Percentiles rank a stretch among this genome's conserved stretches.
Conservation (phyloP, 2,329 filamentous ascomycete species). For the Hypocreales sp. region DNA sequence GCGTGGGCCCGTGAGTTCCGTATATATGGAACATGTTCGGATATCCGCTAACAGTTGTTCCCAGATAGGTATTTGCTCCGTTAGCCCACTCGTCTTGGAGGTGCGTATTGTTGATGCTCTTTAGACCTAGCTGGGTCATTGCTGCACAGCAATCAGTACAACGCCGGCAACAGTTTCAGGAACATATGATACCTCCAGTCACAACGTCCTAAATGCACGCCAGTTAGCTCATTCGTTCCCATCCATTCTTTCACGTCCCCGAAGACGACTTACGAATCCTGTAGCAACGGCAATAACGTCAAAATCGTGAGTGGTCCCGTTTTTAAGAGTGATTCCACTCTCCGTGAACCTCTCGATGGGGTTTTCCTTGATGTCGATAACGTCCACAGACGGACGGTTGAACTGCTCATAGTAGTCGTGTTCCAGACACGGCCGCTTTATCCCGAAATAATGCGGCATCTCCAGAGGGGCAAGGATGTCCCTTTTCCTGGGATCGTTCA, state of each 20-base stretch:
- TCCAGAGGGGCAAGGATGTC: conserved; percentile 35
- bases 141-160: conserved; percentile 7
- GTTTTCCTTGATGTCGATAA: conserved; percentile 25
- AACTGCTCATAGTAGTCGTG: conserved; percentile 30
- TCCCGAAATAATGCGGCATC: conserved; percentile 37
- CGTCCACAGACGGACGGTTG: conserved; percentile 24
- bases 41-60: conserved; percentile 24
- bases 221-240: background rate
- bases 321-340: conserved; percentile 22
- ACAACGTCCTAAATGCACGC: conserved; percentile 11
- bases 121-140: conserved; percentile 28
- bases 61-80: conserved; percentile 27
- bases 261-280: conserved; percentile 23
- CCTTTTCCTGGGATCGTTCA: conserved; percentile 30
- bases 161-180: too few relatives aligned
- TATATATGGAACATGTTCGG: conserved; percentile 39
- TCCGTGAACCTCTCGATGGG: conserved; percentile 23
- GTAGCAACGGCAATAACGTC: conserved; percentile 29
- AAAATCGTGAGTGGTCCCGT: conserved; percentile 24
- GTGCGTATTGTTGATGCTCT: conserved; percentile 20
- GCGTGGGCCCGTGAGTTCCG: conserved; percentile 39
- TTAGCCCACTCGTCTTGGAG: conserved; percentile 26
- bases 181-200: conserved; percentile 22
- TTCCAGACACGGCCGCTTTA: conserved; percentile 31
- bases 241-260: background rate